phyloP scores from a whole-genome alignment of 2,329 filamentous ascomycete genomes.

The Kalmusia sp. region DNA sequence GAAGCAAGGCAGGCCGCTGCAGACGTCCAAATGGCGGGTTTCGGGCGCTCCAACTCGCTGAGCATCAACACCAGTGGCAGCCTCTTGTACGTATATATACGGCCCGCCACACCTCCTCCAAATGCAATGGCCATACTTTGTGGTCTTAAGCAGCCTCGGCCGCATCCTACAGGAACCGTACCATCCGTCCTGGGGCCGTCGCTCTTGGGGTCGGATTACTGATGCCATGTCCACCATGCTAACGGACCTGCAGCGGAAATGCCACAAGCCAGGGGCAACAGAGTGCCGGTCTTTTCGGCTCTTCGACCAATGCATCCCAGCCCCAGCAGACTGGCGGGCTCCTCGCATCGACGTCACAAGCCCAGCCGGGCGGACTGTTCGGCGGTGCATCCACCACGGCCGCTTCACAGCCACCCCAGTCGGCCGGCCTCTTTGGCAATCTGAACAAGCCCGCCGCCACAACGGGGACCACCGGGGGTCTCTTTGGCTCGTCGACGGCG shows the following conservation, averaged over 20 bases:
- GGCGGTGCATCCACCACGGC: constrained; percentile 14
- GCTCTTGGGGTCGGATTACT: constrained; percentile 3
- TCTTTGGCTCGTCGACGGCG: constrained; percentile 44
- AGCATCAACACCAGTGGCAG: constrained; percentile 62
- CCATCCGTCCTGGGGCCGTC: constrained; percentile 14
- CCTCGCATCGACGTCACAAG: constrained; percentile 33
- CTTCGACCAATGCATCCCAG: constrained; percentile 27
- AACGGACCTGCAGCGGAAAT: constrained; percentile 37
- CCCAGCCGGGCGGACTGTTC: constrained; percentile 32
- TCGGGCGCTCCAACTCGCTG: constrained; percentile 58
- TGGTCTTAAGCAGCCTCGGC: constrained; percentile 3
- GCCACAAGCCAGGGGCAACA: constrained; percentile 33
- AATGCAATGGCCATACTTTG: background rate
- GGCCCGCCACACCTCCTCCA: constrained; percentile 5
- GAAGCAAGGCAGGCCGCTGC: constrained; percentile 8
- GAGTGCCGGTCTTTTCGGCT: constrained; percentile 38
- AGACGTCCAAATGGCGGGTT: constrained; percentile 46
- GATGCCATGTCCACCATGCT: constrained; percentile 20
- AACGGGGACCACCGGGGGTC: constrained; percentile 33
- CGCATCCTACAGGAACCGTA: constrained; percentile 17
- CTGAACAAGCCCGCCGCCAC: constrained; percentile 41
- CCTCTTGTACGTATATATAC: constrained; percentile 53
- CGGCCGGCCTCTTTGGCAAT: constrained; percentile 46
- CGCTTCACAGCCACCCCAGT: constrained; percentile 36
- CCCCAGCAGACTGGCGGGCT: constrained; percentile 36